These are phyloP conservation scores for Geranium rotundifolium DNA, from an alignment of 345 rosid genomes.

Conservation along the genomic window DNA sequence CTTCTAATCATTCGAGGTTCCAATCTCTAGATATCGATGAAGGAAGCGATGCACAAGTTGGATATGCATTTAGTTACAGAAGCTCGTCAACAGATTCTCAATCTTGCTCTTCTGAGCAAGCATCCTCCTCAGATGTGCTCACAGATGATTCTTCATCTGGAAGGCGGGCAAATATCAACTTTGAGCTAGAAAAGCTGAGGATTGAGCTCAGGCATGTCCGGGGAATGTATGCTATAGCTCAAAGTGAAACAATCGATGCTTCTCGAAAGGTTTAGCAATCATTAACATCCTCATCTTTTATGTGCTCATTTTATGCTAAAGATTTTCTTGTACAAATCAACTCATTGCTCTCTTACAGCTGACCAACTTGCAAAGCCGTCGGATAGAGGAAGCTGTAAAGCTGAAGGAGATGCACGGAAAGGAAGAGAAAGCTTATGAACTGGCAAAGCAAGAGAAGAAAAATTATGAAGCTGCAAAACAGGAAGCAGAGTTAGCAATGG, in stretches of 20 bases:
- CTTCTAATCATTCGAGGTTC: constrained; percentile 25
- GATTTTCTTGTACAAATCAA: background rate
- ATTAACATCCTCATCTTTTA: constrained; percentile 1
- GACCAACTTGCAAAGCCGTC: constrained; percentile 31
- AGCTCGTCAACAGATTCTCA: constrained; percentile 32
- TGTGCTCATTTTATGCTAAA: background rate
- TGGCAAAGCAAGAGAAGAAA: constrained; percentile 48
- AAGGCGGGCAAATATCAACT: constrained; percentile 42
- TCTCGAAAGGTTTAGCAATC: constrained; percentile 57
- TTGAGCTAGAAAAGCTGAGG: constrained; percentile 83
- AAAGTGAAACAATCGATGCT: constrained; percentile 64
- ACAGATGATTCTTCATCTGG: constrained; percentile 32
- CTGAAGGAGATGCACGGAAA: constrained; percentile 35
- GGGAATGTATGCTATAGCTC: constrained; percentile 71
- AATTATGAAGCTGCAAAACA: constrained; percentile 41
- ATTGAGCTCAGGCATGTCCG: constrained; percentile 66
- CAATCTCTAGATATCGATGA: constrained; percentile 38
- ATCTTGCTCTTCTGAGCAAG: constrained; percentile 39
- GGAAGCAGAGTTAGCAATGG: constrained; percentile 39
- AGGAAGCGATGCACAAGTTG: constrained; percentile 15
- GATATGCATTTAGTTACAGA: constrained; percentile 26
- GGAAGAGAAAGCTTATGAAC: constrained; percentile 47
- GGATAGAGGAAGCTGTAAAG: constrained; percentile 43
- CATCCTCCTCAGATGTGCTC: constrained; percentile 36
- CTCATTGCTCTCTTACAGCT: constrained; percentile 25